A percentile compares a stretch with the other conserved stretches of the same genome.
Conservation (phyloP, 2,329 filamentous ascomycete genomes). For the Ophiobolus disseminans region DNA sequence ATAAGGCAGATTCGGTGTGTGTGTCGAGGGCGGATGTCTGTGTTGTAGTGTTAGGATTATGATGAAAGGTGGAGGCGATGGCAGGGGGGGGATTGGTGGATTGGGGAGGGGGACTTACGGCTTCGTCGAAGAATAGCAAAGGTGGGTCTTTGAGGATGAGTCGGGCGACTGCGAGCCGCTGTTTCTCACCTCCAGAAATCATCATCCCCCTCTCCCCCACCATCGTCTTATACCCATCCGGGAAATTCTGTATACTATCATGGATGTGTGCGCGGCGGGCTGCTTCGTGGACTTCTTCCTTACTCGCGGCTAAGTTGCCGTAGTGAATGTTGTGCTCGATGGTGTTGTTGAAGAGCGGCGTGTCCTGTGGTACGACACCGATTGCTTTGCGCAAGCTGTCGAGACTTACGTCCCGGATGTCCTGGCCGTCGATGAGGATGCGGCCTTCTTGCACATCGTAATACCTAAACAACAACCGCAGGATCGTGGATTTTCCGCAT, state of each 20-base stretch:
- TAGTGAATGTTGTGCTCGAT: conserved; percentile 97
- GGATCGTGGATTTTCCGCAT: conserved; percentile 93
- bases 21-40: conserved; percentile 87
- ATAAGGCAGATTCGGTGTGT: conserved; percentile 87
- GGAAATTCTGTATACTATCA: conserved; percentile 73
- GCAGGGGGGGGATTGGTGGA: neutral
- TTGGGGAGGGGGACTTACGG: conserved; percentile 56
- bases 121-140: conserved; percentile 92
- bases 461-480: conserved; percentile 89
- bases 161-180: conserved; percentile 83
- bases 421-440: conserved; percentile 91
- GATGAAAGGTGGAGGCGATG: conserved; percentile 11
- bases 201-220: conserved; percentile 95
- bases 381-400: conserved; percentile 85
- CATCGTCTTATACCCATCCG: conserved; percentile 87
- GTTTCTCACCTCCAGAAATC: conserved; percentile 95
- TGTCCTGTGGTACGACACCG: conserved; percentile 96
- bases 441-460: conserved; percentile 88
- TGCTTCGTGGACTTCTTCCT: conserved; percentile 76
- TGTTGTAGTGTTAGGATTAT: neutral
- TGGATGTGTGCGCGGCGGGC: conserved; percentile 85
- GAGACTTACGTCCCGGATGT: conserved; percentile 81
- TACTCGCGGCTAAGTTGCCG: conserved; percentile 77
- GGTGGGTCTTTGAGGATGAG: conserved; percentile 89
- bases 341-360: conserved; percentile 94